These are phyloP conservation scores for Luvunga scandens DNA, from an alignment of 345 rosid genomes.

Conservation along the genomic window DNA sequence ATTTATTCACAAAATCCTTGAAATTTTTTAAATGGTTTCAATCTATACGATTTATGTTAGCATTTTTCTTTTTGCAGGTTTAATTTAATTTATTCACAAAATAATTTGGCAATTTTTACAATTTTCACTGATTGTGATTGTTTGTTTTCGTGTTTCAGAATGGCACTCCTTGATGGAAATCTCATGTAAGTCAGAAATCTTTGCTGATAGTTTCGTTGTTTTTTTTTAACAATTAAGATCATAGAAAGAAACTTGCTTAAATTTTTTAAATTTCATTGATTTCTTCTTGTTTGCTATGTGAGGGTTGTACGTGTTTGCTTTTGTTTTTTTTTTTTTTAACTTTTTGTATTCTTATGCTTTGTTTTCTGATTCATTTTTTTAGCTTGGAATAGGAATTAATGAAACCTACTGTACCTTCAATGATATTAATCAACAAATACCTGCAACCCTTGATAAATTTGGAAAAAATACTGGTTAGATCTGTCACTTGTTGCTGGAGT, in stretches of 20 bases:
- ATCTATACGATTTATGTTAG: not conserved
- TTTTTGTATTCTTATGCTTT: not conserved
- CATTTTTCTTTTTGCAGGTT: not conserved
- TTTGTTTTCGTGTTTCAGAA: constrained; percentile 40
- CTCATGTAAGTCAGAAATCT: constrained; percentile 59
- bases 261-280: not conserved
- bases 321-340: not conserved
- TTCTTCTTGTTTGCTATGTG: not conserved
- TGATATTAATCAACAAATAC: not conserved
- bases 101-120: not conserved
- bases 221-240: not conserved
- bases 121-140: constrained; percentile 18
- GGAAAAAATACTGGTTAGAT: not conserved
- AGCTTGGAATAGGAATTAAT: not conserved
- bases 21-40: not conserved
- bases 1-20: not conserved
- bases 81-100: not conserved
- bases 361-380: not conserved
- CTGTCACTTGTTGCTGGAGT: not conserved
- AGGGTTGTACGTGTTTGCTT: not conserved
- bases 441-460: not conserved
- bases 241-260: not conserved
- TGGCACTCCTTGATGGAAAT: constrained; percentile 73
- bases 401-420: not conserved
- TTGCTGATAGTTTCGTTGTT: not conserved